Base-by-base conservation (phyloP, 2,329 filamentous ascomycete genomes). In the Onygenales sp. region DNA sequence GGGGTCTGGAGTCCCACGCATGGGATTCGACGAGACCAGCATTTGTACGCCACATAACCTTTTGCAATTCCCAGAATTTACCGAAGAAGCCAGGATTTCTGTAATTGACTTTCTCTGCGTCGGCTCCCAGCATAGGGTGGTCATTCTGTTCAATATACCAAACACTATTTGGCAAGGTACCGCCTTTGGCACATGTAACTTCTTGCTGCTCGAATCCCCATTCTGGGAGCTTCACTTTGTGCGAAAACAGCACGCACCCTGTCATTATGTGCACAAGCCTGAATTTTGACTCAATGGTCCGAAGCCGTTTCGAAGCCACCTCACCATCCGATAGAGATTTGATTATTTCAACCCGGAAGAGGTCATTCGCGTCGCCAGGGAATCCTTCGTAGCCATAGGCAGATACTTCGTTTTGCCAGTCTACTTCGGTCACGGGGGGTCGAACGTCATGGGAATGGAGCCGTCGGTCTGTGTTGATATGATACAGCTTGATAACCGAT, bases 131-230 rank as follows among this genome's bases (percentile, higher is more conserved):
- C 63, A 81, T 76, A 9, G 90, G 87, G 65, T 97, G 93, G 56
- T 85, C 79, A 69, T 98, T 98, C 60, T 83, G 82, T 72, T 98
- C 93, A 57, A 98, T 77, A 65, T 96, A 97, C 93, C 93, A 98
- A 61, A 98, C 74, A 64, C 90, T 95, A 80, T 98, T 98, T 52
- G 93, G 93, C 39, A 96, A 76, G 57, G 90, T 95, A 62, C 90
- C 93, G 47, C 88, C 86, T 62, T 85, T 86, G 6, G 93, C 93
- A 67, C 93, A 98, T 17, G 92, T 97, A n/a, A 98, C 93, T 72
- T 98, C 93, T 70, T 98, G 93, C 70, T 98, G 93, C 70, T 97
- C 93, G 51, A 86, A 98, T 46, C 88, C 93, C 93, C 93, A 98
- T 2, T 95, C 90, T 2, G 93, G 93, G 54, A 98, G 84, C 77